A percentile compares a stretch with the other conserved stretches of the same genome.
Conservation (phyloP, 805 yeast species). For the Lipomyces orientalis region DNA sequence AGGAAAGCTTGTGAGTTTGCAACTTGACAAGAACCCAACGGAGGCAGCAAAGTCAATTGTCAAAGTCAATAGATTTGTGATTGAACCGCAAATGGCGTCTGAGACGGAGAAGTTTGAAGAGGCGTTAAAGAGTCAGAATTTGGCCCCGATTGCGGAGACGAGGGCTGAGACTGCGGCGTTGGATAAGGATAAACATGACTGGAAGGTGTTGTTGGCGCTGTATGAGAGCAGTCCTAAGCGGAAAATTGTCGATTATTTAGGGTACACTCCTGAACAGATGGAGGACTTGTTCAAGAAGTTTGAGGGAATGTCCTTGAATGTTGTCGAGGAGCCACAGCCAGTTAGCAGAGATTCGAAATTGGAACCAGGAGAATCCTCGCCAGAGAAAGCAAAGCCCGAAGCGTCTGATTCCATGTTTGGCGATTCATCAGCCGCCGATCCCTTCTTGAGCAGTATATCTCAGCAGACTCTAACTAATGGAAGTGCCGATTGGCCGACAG, state of each 20-base stretch:
- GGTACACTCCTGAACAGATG: constrained; percentile 27
- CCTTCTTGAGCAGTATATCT: constrained; percentile 39
- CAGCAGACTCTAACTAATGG: constrained; percentile 26
- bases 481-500: constrained; percentile 35
- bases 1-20: constrained; percentile 66
- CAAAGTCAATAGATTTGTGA: constrained; percentile 51
- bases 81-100: constrained; percentile 44
- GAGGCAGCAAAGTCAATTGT: constrained; percentile 40
- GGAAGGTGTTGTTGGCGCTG: constrained; percentile 46
- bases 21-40: constrained; percentile 14
- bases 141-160: constrained; percentile 59
- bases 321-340: constrained; percentile 21
- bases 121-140: constrained; percentile 65
- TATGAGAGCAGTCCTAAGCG: constrained; percentile 44
- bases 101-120: constrained; percentile 51
- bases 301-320: constrained; percentile 28
- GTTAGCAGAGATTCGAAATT: constrained; percentile 36
- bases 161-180: constrained; percentile 49
- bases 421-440: constrained; percentile 32
- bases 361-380: constrained; percentile 31
- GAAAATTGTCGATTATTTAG: constrained; percentile 38
- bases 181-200: constrained; percentile 43
- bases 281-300: constrained; percentile 29
- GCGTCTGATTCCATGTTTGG: constrained; percentile 41
- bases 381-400: constrained; percentile 16